Base-by-base conservation (phyloP, 768 basidiomycete genomes). In the Suillus sp. region DNA sequence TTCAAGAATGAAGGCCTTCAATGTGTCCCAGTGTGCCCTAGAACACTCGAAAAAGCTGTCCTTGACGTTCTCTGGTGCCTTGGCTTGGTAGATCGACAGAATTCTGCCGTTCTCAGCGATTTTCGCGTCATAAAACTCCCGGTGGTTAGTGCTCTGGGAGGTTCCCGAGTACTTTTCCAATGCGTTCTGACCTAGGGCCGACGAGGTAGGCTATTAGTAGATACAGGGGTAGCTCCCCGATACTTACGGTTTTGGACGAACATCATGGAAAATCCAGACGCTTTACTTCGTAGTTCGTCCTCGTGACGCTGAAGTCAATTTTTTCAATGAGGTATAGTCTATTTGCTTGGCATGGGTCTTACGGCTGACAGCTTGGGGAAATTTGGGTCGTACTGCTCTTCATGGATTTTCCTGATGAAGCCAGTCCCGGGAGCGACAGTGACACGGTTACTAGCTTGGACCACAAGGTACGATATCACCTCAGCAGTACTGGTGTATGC, bases 341-440 rank as follows among this genome's bases (percentile, higher is more conserved):
- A 22, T 37, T n/a, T n/a, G 10, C 13, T 55, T 27, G 59, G 22
- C 32, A 25, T 18, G 25, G n/a, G 1, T 65, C 78, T 66, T 68
- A 82, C 81, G 38, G 76, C 70, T 3, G 79, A 74, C 25, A 81
- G 63, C 32, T 80, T 54, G n/a, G 80, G 75, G 65, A 84, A 81
- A 78, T 86, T 87, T 59, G 84, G 84, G 67, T 86, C 83, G 58
- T 79, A 70, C 42, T 70, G 74, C 40, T 81, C 78, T 37, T 79
- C 77, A 67, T 86, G 83, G 30, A 85, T 69, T 60, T 67, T 77
- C 42, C 70, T 71, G 65, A 80, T 75, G n/a, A 79, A 67, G 20
- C 72, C 69, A 18, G 79, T 77, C 6, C 72, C 69, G 11, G 75
- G 74, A 20, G 30, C 6, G 30, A 32, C 50, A n/a, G 72, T 65